Evolutionary conservation across 768 basidiomycete species (phyloP).

Genomic region (Leucosporidium scottii): DNA sequence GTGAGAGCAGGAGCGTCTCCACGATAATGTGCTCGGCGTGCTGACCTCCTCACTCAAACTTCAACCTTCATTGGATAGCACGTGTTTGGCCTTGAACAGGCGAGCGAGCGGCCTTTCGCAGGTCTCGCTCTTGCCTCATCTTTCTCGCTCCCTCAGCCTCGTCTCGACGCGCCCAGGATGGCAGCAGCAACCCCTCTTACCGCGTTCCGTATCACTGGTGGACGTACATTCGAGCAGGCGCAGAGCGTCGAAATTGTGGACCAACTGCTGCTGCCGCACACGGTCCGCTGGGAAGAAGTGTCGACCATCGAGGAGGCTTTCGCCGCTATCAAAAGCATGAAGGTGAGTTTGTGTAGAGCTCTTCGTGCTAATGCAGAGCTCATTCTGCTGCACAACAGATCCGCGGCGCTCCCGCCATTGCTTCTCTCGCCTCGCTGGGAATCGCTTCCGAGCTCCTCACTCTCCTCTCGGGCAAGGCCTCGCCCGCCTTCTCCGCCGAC

Average conservation of each 20-base stretch:
- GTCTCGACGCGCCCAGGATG: not conserved
- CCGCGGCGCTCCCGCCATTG: constrained; percentile 91
- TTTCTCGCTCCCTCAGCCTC: not conserved
- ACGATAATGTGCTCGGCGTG: no score
- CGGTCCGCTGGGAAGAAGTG: constrained; percentile 46
- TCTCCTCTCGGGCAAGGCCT: constrained; percentile 48
- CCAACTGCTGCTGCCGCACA: constrained; percentile 36
- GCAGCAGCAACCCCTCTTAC: not conserved
- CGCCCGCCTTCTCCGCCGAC: constrained; percentile 51
- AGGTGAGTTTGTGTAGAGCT: constrained; percentile 49
- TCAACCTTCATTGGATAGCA: no score
- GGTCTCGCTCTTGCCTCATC: not conserved
- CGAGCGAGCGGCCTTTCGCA: no score
- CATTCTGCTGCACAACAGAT: constrained; percentile 47
- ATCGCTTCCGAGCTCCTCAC: constrained; percentile 59
- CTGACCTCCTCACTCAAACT: not conserved
- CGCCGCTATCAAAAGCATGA: constrained; percentile 94
- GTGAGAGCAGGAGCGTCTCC: no score
- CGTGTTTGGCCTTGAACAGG: no score
- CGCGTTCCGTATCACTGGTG: constrained; percentile 27
- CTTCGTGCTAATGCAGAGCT: not conserved
- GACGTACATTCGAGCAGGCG: constrained; percentile 40
- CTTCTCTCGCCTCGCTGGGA: constrained; percentile 72
- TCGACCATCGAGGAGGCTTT: constrained; percentile 73
- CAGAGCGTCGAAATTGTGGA: constrained; percentile 75